Evolutionary conservation across 2,329 filamentous ascomycete genomes (phyloP), one percentile per base, ranked within the genome.

Genomic region (Fusarium fracticaudum): DNA sequence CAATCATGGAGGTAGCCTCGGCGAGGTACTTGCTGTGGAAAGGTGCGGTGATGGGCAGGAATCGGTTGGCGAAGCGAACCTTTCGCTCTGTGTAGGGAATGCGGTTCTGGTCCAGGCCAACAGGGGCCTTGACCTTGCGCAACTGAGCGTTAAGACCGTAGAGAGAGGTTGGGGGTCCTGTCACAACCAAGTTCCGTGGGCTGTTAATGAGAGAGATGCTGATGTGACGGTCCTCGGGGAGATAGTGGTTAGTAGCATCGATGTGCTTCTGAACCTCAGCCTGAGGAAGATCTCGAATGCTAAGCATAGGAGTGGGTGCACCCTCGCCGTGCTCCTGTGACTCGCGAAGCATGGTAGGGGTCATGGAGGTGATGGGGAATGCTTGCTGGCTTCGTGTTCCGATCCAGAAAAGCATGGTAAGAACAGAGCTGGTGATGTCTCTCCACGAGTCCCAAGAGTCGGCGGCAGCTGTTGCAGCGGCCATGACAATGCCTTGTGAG

Each of bases 351-450:
- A 96, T 94, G 50, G 91, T 93, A 1, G 96, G 97, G 8, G 95
- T 94, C 79, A 99, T 89, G 40, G 96, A 98, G 8, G 96, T 99
- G 77, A 94, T 91, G 44, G 96, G 97, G 84, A 98, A 99, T 5
- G 95, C 95, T 84, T 99, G 96, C 84, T 99, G 96, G 83, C 96
- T 98, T 80, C 96, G 93, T 70, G 96, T 92, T 81, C 97, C 96
- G 76, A 99, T 98, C 96, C 96, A 99, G 88, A 99, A 99, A 37
- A 99, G 92, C 79, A 98, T 94, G 37, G 94, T 96, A 73, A 99
- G 87, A 6, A 96, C 93, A 76, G 94, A 91, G 78, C 89, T 92
- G 63, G 94, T 90, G 63, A 94, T 91, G 79, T 93, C 91, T 75
- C 93, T 91, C 82, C 96, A 99, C 2, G 94, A 94, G 72, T 98